Conservation (phyloP, 176 grass and related monocot species). For the Eleusine coracana region DNA sequence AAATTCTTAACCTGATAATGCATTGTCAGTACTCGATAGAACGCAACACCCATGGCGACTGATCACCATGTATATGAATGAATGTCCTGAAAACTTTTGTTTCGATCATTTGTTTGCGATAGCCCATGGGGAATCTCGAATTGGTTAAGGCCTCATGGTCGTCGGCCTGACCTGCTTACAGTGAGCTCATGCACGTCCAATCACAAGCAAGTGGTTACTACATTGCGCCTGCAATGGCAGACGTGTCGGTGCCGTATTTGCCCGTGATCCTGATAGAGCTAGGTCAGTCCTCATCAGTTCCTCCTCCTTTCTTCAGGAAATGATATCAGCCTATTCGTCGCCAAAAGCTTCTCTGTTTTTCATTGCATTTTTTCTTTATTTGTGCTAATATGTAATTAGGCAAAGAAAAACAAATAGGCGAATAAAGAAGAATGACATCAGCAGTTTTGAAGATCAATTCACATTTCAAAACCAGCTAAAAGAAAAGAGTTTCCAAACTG, state of each 20-base stretch:
- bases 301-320: background rate
- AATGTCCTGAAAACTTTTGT: background rate
- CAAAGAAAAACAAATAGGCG: too few relatives aligned
- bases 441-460: too few relatives aligned
- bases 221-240: background rate
- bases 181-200: slow-evolving; percentile 41
- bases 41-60: slow-evolving; percentile 18
- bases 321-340: background rate
- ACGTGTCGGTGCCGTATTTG: slow-evolving; percentile 40
- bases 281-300: background rate
- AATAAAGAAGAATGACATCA: too few relatives aligned
- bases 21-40: slow-evolving; percentile 26
- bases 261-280: background rate
- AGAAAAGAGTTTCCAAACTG: too few relatives aligned
- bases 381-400: background rate
- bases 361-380: background rate
- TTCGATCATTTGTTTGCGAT: slow-evolving; percentile 31
- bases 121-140: slow-evolving; percentile 24
- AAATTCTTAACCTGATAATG: slow-evolving; percentile 32
- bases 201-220: slow-evolving; percentile 13
- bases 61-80: background rate
- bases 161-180: slow-evolving; percentile 19
- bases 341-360: background rate
- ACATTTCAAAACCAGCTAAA: too few relatives aligned
- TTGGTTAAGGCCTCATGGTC: slow-evolving; percentile 4